Conservation (phyloP, 1,284 basidiomycete genomes). For the Heterobasidion parviporum region DNA sequence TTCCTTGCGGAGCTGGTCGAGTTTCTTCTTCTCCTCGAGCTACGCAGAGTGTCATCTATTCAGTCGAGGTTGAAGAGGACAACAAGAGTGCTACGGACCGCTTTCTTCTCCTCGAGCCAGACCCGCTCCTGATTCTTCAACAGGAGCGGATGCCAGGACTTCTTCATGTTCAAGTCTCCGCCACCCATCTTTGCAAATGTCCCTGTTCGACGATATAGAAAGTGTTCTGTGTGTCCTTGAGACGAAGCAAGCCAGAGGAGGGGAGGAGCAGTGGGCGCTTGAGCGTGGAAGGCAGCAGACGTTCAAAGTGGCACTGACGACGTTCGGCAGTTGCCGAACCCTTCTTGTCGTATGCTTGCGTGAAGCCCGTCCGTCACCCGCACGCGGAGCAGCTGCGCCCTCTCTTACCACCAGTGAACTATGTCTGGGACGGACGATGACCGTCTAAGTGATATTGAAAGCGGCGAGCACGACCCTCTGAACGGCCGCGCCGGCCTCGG, state of each 20-base stretch:
- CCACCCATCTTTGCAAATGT: conserved; percentile 79
- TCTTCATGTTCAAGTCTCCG: conserved; percentile 94
- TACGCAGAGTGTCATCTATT: conserved; percentile 19
- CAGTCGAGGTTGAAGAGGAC: too few species aligned
- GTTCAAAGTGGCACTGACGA: background rate
- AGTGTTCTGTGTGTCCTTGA: conserved; percentile 7
- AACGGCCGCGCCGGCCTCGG: conserved; percentile 8
- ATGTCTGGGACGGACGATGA: background rate
- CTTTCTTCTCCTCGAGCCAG: conserved; percentile 97
- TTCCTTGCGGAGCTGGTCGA: conserved; percentile 94
- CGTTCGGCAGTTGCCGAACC: background rate
- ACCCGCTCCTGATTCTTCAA: conserved; percentile 98
- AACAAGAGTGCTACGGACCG: conserved; percentile 43
- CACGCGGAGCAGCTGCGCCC: background rate
- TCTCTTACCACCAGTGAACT: background rate
- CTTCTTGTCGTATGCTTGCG: background rate
- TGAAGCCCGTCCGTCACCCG: background rate
- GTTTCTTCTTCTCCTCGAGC: conserved; percentile 97
- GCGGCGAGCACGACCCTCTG: conserved; percentile 24
- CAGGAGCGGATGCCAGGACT: conserved; percentile 98
- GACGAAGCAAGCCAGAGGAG: conserved; percentile 1
- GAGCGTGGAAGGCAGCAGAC: background rate
- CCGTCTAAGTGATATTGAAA: conserved; percentile 24
- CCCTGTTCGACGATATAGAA: conserved; percentile 11
- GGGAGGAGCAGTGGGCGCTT: background rate